Evolutionary conservation across 1,284 basidiomycete species (phyloP).

Genomic region (Cerrena zonata): DNA sequence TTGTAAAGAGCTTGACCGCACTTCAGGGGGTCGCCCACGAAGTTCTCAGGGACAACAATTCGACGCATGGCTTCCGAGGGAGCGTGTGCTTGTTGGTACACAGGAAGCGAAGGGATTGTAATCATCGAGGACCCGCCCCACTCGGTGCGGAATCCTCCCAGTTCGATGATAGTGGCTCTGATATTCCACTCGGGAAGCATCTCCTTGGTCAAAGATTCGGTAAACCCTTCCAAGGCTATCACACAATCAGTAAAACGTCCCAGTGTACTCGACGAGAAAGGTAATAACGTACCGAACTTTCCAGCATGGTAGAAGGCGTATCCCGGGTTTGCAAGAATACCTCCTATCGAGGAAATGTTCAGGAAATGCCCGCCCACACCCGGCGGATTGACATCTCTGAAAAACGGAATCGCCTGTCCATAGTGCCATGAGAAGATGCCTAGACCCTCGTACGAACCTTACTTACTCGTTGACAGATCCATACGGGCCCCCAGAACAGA

Average conservation of each 20-base stretch:
- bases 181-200: constrained; percentile 29
- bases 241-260: too few species aligned
- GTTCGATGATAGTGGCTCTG: constrained; percentile 31
- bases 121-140: constrained; percentile 17
- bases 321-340: constrained; percentile 26
- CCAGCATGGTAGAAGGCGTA: constrained; percentile 28
- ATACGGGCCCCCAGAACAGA: constrained; percentile 34
- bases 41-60: not conserved
- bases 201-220: constrained; percentile 23
- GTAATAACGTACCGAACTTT: constrained; percentile 30
- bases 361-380: constrained; percentile 29
- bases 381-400: constrained; percentile 24
- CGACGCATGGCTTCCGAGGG: constrained; percentile 8
- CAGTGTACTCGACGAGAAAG: not conserved
- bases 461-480: constrained; percentile 29
- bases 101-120: constrained; percentile 10
- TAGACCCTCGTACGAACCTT: constrained; percentile 14
- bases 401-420: constrained; percentile 22
- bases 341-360: constrained; percentile 30
- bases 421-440: not conserved
- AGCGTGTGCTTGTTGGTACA: constrained; percentile 16
- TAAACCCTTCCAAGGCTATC: constrained; percentile 34
- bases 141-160: constrained; percentile 31
- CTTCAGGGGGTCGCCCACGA: constrained; percentile 17
- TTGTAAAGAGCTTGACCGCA: constrained; percentile 16